These are phyloP conservation scores for Fomitopsis pinicola DNA, from an alignment of 1,284 basidiomycete genomes.

Conservation along the genomic window DNA sequence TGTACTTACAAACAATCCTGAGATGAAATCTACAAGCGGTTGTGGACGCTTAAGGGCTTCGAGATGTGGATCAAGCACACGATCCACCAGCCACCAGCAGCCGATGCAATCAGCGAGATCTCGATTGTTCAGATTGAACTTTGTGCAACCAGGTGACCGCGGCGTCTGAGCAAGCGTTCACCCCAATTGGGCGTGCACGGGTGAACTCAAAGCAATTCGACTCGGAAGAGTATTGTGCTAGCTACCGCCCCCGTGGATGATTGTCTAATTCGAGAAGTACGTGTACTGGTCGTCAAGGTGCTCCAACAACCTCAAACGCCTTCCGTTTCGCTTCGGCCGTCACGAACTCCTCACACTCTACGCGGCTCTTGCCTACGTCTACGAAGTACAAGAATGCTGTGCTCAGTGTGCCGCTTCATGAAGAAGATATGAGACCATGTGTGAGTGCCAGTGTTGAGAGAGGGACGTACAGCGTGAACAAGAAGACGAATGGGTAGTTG, in stretches of 20 bases:
- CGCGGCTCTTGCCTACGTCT: slow-evolving; percentile 64
- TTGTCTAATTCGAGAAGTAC: no score
- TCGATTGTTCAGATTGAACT: background rate
- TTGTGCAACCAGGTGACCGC: no score
- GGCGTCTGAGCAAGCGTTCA: no score
- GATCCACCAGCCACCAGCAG: background rate
- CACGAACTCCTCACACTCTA: slow-evolving; percentile 64
- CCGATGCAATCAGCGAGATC: background rate
- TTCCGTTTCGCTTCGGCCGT: slow-evolving; percentile 49
- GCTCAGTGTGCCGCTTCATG: slow-evolving; percentile 52
- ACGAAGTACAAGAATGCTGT: slow-evolving; percentile 65
- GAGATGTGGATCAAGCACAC: background rate
- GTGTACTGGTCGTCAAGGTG: no score
- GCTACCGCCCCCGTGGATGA: no score
- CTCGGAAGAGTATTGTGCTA: no score
- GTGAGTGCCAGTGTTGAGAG: background rate
- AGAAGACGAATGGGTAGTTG: slow-evolving; percentile 80
- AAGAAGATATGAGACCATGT: background rate
- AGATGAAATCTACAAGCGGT: no score
- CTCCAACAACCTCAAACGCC: slow-evolving; percentile 33
- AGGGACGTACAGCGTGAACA: slow-evolving; percentile 61
- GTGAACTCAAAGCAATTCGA: no score
- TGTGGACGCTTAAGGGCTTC: background rate
- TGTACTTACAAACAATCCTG: no score
- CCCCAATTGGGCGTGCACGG: no score